A percentile compares a stretch with the other conserved stretches of the same genome.
Evolutionary conservation across 116 monocot genomes (phyloP).

Genomic region (Iris pallida): DNA sequence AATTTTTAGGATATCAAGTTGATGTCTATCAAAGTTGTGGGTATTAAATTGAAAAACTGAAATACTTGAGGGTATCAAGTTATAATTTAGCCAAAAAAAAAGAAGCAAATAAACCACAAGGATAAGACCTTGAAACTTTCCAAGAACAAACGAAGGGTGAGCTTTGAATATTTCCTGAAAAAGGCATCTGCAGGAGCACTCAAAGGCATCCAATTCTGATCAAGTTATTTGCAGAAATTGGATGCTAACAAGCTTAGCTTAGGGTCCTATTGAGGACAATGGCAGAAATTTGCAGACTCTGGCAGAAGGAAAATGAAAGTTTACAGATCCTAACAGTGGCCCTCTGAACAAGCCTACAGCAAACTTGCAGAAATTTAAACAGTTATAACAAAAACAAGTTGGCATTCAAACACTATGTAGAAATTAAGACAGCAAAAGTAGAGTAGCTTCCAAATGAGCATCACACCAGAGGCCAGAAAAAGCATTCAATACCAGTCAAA

Average conservation of each 20-base stretch:
- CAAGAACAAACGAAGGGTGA: slow-evolving; percentile 16
- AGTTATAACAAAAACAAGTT: background rate
- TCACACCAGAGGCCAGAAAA: no score
- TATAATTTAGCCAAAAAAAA: background rate
- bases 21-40: no score
- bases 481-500: no score
- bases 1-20: no score
- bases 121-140: slow-evolving; percentile 25
- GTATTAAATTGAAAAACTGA: background rate
- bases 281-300: background rate
- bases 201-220: slow-evolving; percentile 18
- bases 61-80: background rate
- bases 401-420: no score
- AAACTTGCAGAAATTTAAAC: background rate
- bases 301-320: background rate
- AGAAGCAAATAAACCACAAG: slow-evolving; percentile 6
- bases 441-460: no score
- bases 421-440: no score
- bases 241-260: background rate
- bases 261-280: background rate
- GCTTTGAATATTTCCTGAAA: slow-evolving; percentile 27
- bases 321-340: slow-evolving; percentile 8
- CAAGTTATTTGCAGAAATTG: slow-evolving; percentile 1
- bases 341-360: slow-evolving; percentile 7
- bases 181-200: slow-evolving; percentile 11